Evolutionary conservation across 441 rosid species (phyloP).

Genomic region (Erodium chrysanthum): DNA sequence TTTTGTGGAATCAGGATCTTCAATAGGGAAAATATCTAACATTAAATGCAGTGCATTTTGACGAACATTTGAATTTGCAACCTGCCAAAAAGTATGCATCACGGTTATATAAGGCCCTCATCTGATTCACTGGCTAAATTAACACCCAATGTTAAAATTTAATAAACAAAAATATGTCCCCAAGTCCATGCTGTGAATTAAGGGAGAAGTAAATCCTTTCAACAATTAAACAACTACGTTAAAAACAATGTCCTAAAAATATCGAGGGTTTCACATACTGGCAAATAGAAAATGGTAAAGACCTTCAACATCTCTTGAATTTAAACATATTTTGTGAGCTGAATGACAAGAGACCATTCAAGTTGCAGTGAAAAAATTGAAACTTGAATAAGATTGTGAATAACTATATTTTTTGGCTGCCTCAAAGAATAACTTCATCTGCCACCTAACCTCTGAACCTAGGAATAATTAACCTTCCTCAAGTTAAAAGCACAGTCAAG

Average conservation of each 20-base stretch:
- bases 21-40: conserved; percentile 79
- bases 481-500: background rate
- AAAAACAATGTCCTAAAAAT: background rate
- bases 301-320: background rate
- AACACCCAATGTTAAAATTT: background rate
- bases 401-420: background rate
- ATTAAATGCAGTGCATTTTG: conserved; percentile 80
- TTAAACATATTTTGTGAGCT: background rate
- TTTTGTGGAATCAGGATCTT: conserved; percentile 83
- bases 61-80: conserved; percentile 87
- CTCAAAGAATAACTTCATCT: background rate
- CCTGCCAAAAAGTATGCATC: conserved; percentile 42
- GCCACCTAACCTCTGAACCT: background rate
- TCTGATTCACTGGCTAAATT: background rate
- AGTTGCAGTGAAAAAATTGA: background rate
- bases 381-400: conserved; percentile 2
- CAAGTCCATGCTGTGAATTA: background rate
- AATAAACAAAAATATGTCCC: too few relatives aligned
- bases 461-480: background rate
- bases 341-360: background rate
- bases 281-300: background rate
- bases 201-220: conserved; percentile 2
- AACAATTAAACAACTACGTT: background rate
- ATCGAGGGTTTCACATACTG: background rate
- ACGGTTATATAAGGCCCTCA: conserved; percentile 3